phyloP scores from a whole-genome alignment of 2,329 filamentous ascomycete genomes.

The Ophiostoma ulmi region DNA sequence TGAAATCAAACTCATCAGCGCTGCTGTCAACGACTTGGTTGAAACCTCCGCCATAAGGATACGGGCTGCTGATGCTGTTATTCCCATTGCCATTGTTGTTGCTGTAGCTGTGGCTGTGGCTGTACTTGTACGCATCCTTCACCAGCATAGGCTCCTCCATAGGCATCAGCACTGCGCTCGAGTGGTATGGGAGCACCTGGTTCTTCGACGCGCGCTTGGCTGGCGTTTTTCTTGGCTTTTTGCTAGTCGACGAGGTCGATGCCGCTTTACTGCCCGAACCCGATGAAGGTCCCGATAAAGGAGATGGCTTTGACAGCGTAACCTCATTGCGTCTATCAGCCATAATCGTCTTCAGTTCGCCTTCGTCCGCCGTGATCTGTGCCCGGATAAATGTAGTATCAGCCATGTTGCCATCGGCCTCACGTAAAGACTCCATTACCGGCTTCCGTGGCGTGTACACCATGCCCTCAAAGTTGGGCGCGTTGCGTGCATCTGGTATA shows the following conservation, averaged over 20 bases:
- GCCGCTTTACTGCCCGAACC: background rate
- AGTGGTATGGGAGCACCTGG: conserved; percentile 37
- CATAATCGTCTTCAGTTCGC: conserved; percentile 68
- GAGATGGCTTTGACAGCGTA: conserved; percentile 15
- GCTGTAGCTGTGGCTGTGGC: background rate
- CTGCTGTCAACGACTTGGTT: conserved; percentile 27
- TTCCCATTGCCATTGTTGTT: background rate
- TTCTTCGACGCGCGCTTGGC: conserved; percentile 20
- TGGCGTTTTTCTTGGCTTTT: conserved; percentile 15
- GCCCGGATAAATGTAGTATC: conserved; percentile 66
- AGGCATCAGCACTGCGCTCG: conserved; percentile 37
- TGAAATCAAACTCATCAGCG: conserved; percentile 19
- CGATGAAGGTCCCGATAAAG: background rate
- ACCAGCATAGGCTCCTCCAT: conserved; percentile 38
- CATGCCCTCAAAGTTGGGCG: conserved; percentile 58
- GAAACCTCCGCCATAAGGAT: background rate
- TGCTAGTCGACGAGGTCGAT: background rate
- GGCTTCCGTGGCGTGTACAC: conserved; percentile 65
- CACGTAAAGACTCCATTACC: conserved; percentile 70
- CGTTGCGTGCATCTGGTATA: conserved; percentile 45
- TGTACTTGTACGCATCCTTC: conserved; percentile 31
- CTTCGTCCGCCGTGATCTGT: conserved; percentile 71
- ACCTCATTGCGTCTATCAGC: conserved; percentile 49
- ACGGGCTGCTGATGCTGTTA: background rate
- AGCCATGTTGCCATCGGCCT: conserved; percentile 37